Evolutionary conservation across 345 rosid genomes (phyloP), one percentile per base, ranked within the genome.

Genomic region (Eucalyptus tenuipes): DNA sequence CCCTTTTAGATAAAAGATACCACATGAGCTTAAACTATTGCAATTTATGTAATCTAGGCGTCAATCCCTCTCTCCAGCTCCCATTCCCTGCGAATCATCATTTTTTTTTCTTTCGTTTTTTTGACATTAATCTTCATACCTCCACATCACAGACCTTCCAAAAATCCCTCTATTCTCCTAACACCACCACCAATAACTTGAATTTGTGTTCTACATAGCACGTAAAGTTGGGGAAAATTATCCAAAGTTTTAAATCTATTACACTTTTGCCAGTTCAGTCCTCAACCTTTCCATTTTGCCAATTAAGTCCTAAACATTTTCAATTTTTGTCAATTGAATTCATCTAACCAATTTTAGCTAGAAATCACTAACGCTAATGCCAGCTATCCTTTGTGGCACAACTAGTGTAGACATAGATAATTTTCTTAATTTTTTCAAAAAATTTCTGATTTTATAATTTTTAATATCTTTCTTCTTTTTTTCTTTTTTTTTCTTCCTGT

Each of bases 341-440:
- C 20, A 50, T 50, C 8, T 50, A 17, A 50, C 1, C 53, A 50
- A 50, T 16, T 50, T 50, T 50, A n/a, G 8, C 53, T 0, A 6
- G 8, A 50, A 50, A 50, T 50, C 20, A 50, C 3, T 50, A 49
- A 50, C 53, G 53, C 1, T 49, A 17, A 49, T 15, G 3, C 52
- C 1, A 49, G 0, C 1, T 3, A 0, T 50, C 53, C 3, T 50
- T 50, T 1, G 20, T 50, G 3, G 20, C 20, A 50, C 4, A 49
- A 0, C 4, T 3, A 2, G 53, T 50, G 53, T 0, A 2, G 0
- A 49, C 53, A 50, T 16, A 50, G 8, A 50, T 50, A 16, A 16
- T 50, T 50, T 50, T 50, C 8, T 50, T 49, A 49, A 49, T 16
- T 50, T 49, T 50, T 16, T 1, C 8, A 9, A 49, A 2, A 49